A percentile compares a stretch with the other conserved stretches of the same genome.
phyloP scores from a whole-genome alignment of 805 yeast genomes.

The Ogataea chonburiensis region DNA sequence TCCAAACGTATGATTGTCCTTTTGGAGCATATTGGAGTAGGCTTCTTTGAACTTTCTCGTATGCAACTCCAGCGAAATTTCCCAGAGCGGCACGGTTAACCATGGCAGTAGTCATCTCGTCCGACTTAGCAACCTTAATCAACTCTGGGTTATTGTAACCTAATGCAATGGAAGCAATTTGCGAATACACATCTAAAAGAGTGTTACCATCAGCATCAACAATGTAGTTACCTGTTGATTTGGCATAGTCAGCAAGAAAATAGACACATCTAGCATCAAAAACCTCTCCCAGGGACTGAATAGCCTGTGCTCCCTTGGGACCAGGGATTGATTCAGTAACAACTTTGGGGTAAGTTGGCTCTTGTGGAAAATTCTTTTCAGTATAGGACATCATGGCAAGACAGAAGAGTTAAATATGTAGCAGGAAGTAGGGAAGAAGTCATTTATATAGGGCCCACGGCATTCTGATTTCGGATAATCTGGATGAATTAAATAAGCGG shows the following conservation, averaged over 20 bases:
- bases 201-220: conserved; percentile 79
- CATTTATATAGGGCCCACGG: too few species aligned
- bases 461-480: background rate
- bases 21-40: conserved; percentile 74
- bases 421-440: background rate
- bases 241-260: conserved; percentile 72
- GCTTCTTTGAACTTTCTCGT: conserved; percentile 49
- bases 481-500: conserved; percentile 4
- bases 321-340: conserved; percentile 70
- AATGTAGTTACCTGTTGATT: conserved; percentile 76
- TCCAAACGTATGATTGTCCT: conserved; percentile 74
- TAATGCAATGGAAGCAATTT: conserved; percentile 79
- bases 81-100: conserved; percentile 86
- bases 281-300: conserved; percentile 55
- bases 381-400: conserved; percentile 31
- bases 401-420: too few species aligned
- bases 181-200: conserved; percentile 74
- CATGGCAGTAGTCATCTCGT: conserved; percentile 67
- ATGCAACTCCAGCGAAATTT: conserved; percentile 71
- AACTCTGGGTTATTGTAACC: conserved; percentile 85
- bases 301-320: conserved; percentile 56
- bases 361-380: conserved; percentile 68
- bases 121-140: conserved; percentile 64
- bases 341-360: conserved; percentile 71
- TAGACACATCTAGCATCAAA: conserved; percentile 73